Base-by-base conservation (phyloP, 805 yeast species). In the Torulaspora indica region DNA sequence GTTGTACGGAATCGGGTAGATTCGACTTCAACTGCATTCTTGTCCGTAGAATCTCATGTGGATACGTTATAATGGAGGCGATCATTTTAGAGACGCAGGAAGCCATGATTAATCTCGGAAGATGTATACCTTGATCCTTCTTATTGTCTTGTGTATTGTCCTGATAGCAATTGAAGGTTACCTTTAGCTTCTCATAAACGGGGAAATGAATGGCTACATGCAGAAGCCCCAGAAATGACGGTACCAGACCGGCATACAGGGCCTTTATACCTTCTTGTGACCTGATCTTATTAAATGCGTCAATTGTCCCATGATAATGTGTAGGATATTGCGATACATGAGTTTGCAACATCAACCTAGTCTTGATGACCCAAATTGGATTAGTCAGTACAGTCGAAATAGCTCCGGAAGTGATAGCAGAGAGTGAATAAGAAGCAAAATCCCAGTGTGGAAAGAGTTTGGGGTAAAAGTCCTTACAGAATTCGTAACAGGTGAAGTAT, bases 181-280 rank as follows among this genome's bases (percentile, higher is more conserved):
- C 61, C 60, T 91, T 91, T 51, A 91, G 70, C 54, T 78, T 74
- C 59, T 91, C 98, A 63, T 91, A 91, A 8, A 89, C 78, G 24
- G 98, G 98, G 73, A 91, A 91, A 66, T 91, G 98, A 41, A 91
- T 85, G 1, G 97, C 98, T 35, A 91, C 98, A 63, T 91, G 98
- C 32, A 86, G 71, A 25, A 91, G 73, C 0, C 98, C 98, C 55
- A 91, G 78, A 46, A 91, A 71, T 0, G 97, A 90, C 1, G 98
- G 96, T 8, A 88, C 77, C 22, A 91, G 70, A 1, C 98, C 98
- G 35, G 91, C 78, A 66, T 93, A 93, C 55, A 91, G 86, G 12
- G 88, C 88, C 40, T 71, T 63, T 1, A 83, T 10, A 5, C 98
- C 98, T 63, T 91, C 98, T 44, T 78, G 75, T 45, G 63, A 63